A percentile compares a stretch with the other conserved stretches of the same genome.
Conservation (phyloP, 257 asterid genomes). For the Penstemon davidsonii region DNA sequence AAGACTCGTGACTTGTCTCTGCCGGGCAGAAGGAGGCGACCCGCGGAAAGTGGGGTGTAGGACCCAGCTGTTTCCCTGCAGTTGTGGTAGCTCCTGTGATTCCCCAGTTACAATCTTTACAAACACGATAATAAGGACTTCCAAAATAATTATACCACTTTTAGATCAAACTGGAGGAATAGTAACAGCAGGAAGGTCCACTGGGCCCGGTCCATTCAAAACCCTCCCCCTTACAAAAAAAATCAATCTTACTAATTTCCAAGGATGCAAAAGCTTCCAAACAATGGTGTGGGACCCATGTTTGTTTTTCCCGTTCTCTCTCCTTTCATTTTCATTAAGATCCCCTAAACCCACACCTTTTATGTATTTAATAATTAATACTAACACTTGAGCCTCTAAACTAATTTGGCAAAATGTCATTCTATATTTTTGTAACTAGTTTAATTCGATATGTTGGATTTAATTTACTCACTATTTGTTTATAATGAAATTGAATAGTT, state of each 20-base stretch:
- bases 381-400: background rate
- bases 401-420: background rate
- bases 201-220: constrained; percentile 8
- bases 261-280: constrained; percentile 16
- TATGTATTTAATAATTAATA: background rate
- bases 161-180: background rate
- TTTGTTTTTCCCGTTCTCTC: background rate
- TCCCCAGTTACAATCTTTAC: background rate
- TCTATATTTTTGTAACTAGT: too few relatives aligned
- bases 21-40: background rate
- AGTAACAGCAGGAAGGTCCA: background rate
- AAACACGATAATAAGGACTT: background rate
- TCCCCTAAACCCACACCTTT: background rate
- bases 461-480: too few relatives aligned
- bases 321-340: background rate
- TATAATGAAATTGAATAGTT: too few relatives aligned
- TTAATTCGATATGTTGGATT: too few relatives aligned
- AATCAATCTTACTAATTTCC: constrained; percentile 18
- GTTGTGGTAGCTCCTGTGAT: background rate
- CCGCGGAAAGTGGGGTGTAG: background rate
- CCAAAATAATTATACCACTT: background rate
- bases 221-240: constrained; percentile 17
- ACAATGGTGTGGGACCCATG: constrained; percentile 4
- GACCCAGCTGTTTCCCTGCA: constrained; percentile 1
- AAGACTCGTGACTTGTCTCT: background rate